These are phyloP conservation scores for Daldinia loculata DNA, from an alignment of 495 filamentous ascomycete genomes.

Conservation along the genomic window DNA sequence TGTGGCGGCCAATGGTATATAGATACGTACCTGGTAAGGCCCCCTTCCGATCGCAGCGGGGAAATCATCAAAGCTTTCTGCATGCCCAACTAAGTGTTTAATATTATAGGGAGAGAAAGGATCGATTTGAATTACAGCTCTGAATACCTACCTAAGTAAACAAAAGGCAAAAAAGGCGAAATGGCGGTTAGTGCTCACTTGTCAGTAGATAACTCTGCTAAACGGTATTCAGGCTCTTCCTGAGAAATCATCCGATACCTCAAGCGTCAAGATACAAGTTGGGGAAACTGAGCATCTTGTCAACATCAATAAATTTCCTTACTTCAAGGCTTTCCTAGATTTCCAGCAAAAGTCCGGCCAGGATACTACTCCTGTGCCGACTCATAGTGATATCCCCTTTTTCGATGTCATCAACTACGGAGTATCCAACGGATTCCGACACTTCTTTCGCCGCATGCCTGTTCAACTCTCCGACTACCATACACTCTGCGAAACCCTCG, in stretches of 20 bases:
- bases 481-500: conserved; percentile 34
- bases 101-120: not conserved
- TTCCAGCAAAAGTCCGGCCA: conserved; percentile 13
- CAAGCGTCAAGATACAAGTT: not conserved
- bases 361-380: conserved; percentile 1
- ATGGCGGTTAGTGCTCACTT: not conserved
- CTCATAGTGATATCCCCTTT: conserved; percentile 8
- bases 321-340: conserved; percentile 8
- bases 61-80: not conserved
- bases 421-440: conserved; percentile 30
- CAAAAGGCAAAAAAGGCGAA: not conserved
- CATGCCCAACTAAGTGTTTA: not conserved
- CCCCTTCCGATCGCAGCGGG: not conserved
- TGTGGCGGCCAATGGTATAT: not conserved
- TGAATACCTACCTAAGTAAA: no score
- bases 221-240: not conserved
- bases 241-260: not conserved
- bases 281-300: not conserved
- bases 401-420: conserved; percentile 12
- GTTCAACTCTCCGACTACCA: conserved; percentile 32
- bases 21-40: not conserved
- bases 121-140: not conserved
- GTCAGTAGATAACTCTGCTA: not conserved
- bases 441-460: conserved; percentile 45
- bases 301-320: conserved; percentile 3